These are phyloP conservation scores for Royoungia palumana DNA, from an alignment of 768 basidiomycete genomes.

Conservation along the genomic window DNA sequence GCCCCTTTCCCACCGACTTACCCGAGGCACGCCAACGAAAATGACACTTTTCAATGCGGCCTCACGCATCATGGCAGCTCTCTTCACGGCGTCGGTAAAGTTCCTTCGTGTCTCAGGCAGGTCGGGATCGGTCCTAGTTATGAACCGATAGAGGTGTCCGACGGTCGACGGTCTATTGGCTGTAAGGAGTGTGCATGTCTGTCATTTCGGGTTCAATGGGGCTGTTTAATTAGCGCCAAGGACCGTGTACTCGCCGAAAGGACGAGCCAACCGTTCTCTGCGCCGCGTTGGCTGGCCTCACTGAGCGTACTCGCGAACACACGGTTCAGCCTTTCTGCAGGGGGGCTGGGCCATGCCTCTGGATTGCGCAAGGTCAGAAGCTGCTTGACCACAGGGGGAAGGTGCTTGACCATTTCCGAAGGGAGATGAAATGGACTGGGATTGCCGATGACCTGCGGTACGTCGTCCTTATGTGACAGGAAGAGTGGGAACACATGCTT, in stretches of 20 bases:
- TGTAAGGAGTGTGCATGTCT: conserved; percentile 84
- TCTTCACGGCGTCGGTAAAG: conserved; percentile 58
- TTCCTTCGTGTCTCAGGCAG: conserved; percentile 40
- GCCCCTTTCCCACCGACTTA: conserved; percentile 35
- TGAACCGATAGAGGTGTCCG: conserved; percentile 78
- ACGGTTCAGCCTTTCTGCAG: conserved; percentile 46
- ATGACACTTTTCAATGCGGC: conserved; percentile 85
- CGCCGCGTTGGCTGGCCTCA: conserved; percentile 62
- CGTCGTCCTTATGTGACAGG: conserved; percentile 8
- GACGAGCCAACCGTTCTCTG: conserved; percentile 78
- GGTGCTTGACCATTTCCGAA: conserved; percentile 37
- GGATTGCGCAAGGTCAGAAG: conserved; percentile 67
- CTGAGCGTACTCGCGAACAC: conserved; percentile 60
- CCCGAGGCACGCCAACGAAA: conserved; percentile 84
- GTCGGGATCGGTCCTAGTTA: conserved; percentile 47
- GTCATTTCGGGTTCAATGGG: conserved; percentile 31
- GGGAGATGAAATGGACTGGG: background rate
- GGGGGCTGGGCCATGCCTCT: conserved; percentile 54
- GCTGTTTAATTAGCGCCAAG: conserved; percentile 10
- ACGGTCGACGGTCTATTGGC: conserved; percentile 77
- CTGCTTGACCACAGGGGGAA: conserved; percentile 70
- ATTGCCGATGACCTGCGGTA: background rate
- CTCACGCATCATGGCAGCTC: conserved; percentile 85
- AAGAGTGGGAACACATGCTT: conserved; percentile 3
- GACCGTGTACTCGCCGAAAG: conserved; percentile 53